Percentiles rank a stretch among this genome's conserved stretches.
Conservation (phyloP, 2,329 filamentous ascomycete genomes). For the Arthroderma uncinatum region DNA sequence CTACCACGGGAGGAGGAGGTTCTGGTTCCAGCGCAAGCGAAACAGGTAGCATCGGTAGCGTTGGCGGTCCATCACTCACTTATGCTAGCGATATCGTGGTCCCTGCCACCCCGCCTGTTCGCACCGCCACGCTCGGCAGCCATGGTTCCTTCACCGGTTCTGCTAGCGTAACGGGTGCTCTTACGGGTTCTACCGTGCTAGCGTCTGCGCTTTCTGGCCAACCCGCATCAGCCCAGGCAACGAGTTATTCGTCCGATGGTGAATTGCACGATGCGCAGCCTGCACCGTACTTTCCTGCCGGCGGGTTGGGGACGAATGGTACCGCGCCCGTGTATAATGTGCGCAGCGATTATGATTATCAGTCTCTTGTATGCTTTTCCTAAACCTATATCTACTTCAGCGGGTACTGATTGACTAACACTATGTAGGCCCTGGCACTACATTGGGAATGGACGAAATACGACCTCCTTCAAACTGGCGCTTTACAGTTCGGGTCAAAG, state of each 20-base stretch:
- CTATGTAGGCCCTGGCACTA: slow-evolving; percentile 48
- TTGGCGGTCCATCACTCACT: slow-evolving; percentile 6
- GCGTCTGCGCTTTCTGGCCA: slow-evolving; percentile 48
- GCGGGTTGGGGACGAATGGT: slow-evolving; percentile 69
- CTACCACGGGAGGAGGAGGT: neutral
- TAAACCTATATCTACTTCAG: neutral
- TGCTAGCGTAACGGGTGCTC: slow-evolving; percentile 58
- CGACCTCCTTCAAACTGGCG: slow-evolving; percentile 67
- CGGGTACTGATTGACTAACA: neutral
- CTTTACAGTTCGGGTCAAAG: slow-evolving; percentile 55
- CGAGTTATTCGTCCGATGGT: slow-evolving; percentile 62
- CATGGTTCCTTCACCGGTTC: slow-evolving; percentile 53
- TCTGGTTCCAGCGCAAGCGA: neutral
- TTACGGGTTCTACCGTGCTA: slow-evolving; percentile 43
- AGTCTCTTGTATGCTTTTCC: slow-evolving; percentile 51
- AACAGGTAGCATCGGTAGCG: slow-evolving; percentile 2
- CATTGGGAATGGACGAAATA: slow-evolving; percentile 81
- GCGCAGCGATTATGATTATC: slow-evolving; percentile 71
- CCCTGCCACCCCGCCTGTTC: slow-evolving; percentile 11
- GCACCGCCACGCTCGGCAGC: slow-evolving; percentile 3
- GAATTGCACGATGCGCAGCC: slow-evolving; percentile 54
- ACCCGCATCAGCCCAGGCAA: slow-evolving; percentile 50
- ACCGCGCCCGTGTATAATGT: slow-evolving; percentile 63
- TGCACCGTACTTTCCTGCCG: slow-evolving; percentile 59
- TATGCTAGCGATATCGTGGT: slow-evolving; percentile 12